These are phyloP conservation scores for Cyphellophora europaea DNA, from an alignment of 2,329 filamentous ascomycete genomes.

Conservation along the genomic window DNA sequence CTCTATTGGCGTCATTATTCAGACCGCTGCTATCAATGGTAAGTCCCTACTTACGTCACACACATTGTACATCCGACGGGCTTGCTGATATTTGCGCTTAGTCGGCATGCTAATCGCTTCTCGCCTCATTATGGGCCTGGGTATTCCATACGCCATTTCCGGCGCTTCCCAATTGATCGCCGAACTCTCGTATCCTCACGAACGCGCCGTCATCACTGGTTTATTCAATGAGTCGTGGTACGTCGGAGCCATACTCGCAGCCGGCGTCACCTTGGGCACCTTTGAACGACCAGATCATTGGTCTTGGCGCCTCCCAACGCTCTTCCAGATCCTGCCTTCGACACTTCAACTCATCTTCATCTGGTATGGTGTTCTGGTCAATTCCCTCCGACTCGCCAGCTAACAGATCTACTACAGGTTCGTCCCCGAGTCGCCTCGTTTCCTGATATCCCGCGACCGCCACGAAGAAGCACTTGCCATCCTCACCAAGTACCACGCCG, in stretches of 20 bases:
- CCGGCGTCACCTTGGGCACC: constrained; percentile 38
- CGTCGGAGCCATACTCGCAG: constrained; percentile 40
- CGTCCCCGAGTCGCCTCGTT: constrained; percentile 59
- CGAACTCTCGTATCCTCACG: constrained; percentile 39
- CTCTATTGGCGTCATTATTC: constrained; percentile 31
- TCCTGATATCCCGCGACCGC: constrained; percentile 34
- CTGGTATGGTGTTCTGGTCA: no score
- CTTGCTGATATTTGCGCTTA: no score
- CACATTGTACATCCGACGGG: background rate
- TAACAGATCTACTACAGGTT: no score
- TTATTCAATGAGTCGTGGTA: constrained; percentile 47
- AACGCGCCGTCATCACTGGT: constrained; percentile 37
- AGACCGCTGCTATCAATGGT: constrained; percentile 7
- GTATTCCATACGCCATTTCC: background rate
- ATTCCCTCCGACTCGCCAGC: no score
- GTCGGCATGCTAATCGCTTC: background rate
- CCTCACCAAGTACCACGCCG: constrained; percentile 29
- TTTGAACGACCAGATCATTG: constrained; percentile 34
- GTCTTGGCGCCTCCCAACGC: constrained; percentile 55
- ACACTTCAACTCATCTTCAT: constrained; percentile 44
- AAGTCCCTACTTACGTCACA: background rate
- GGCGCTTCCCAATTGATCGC: constrained; percentile 27
- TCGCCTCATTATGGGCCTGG: background rate
- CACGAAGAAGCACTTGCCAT: constrained; percentile 20
- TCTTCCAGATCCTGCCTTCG: constrained; percentile 55